Evolutionary conservation across 2,329 filamentous ascomycete genomes (phyloP), one percentile per base, ranked within the genome.

Genomic region (Neofusicoccum laricinum): DNA sequence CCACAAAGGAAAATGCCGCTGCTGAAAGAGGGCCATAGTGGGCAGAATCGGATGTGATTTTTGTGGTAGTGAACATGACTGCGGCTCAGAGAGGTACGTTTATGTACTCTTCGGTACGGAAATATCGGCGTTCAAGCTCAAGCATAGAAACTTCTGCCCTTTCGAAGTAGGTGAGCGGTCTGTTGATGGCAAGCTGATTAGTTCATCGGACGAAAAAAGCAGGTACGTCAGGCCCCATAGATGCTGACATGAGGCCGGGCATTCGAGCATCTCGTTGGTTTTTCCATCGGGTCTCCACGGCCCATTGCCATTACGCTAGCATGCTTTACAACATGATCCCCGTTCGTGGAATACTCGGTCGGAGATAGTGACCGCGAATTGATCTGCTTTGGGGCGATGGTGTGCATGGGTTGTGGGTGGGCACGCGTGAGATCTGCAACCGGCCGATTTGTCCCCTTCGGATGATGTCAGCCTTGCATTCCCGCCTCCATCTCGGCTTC

Each of bases 401-500:
- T 8, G 46, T 12, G 11, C 51, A 30, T 30, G 6, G 34, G 17
- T 41, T n/a, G 15, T 43, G 53, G 25, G 40, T 10, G 3, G 53
- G 40, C 53, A 32, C 53, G 25, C 38, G 53, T 45, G 53, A 58
- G 53, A 58, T 58, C 53, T 43, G 53, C 25, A 7, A 15, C 50
- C 50, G 10, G 8, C 15, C 21, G 25, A 15, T n/a, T 25, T 21
- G 14, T 43, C 12, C 38, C 4, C 40, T 41, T 34, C 3, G 3
- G 4, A n/a, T 58, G 53, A 58, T 21, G 53, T 58, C 53, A 58
- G 53, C 25, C 43, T 40, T 19, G n/a, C 14, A 32, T 32, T 21
- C 15, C 12, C 15, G 21, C 7, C 21, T 30, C 10, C 19, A 21
- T 19, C 17, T 55, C 19, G 34, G 8, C n/a, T 12, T 30, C 10